Evolutionary conservation across 2,329 filamentous ascomycete genomes (phyloP), one percentile per base, ranked within the genome.

Genomic region (Phoma herbarum): DNA sequence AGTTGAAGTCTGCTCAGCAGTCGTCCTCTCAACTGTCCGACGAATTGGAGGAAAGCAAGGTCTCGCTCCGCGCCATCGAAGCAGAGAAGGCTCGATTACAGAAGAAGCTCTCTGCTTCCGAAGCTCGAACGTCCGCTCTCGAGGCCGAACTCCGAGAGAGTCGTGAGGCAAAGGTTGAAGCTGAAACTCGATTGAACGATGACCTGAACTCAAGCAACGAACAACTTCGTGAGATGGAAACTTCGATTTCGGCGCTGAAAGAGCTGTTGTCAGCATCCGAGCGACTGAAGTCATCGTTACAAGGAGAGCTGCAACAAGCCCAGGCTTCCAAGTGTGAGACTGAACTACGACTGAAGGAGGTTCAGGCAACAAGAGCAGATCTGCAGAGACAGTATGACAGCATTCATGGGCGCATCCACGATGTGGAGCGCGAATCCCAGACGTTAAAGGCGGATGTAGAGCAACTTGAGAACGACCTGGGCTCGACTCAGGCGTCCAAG

Each of bases 51-150:
- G 53, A 52, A 25, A 69, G 57, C 31, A 64, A 67, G 5, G 57
- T 52, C 16, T 67, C 71, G 48, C 67, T 78, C n/a, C 52, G 51
- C 10, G 55, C 60, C 3, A 52, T 74, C 31, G 66, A 72, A 44
- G 56, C 59, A 39, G 67, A 68, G 2, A 66, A 65, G 42, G 42
- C 28, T 6, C 60, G 66, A 2, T 50, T 73, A 4, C 47, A 72
- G 28, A 46, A 63, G 8, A 65, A 69, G 37, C 57, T 75, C 3
- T 58, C 64, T 10, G 25, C 31, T 3, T 73, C 70, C 9, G 63
- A 73, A 50, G 44, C 59, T 26, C 66, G 60, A 43, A 66, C 57
- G 18, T 52, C 52, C 9, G 50, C 58, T 7, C 59, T 75, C 8
- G 54, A 63, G 28, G 44, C 52, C 10, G 65, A 73, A 20, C 51